Evolutionary conservation across 768 basidiomycete species (phyloP).

Genomic region (Mycena latifolia): DNA sequence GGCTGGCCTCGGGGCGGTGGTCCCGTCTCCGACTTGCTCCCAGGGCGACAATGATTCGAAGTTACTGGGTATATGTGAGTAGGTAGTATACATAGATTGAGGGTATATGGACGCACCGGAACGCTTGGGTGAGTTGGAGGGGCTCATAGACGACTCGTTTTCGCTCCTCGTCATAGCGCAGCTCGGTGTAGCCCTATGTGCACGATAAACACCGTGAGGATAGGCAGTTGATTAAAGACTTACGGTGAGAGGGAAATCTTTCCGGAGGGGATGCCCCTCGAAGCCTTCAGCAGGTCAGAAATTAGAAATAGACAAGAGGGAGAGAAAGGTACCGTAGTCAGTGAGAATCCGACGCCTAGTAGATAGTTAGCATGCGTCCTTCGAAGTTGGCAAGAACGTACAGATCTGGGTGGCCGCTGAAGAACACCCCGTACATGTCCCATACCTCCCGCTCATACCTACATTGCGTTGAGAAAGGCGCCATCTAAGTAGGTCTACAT

Average conservation of each 20-base stretch:
- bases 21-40: constrained; percentile 90
- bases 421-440: constrained; percentile 98
- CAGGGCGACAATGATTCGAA: constrained; percentile 94
- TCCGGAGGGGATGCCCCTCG: constrained; percentile 96
- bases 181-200: constrained; percentile 94
- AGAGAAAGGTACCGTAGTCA: constrained; percentile 81
- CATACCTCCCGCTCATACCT: constrained; percentile 98
- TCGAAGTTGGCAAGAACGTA: constrained; percentile 54
- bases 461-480: constrained; percentile 7
- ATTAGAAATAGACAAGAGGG: constrained; percentile 1
- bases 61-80: constrained; percentile 67
- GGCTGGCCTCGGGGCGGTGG: constrained; percentile 66
- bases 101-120: constrained; percentile 73
- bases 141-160: constrained; percentile 99
- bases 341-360: constrained; percentile 94
- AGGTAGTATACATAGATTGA: not conserved
- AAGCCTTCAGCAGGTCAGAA: constrained; percentile 68
- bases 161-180: constrained; percentile 97
- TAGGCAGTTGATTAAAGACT: constrained; percentile 37
- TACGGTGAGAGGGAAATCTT: constrained; percentile 98
- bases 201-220: constrained; percentile 12
- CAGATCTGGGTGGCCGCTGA: constrained; percentile 96
- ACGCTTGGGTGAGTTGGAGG: constrained; percentile 96
- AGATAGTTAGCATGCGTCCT: constrained; percentile 33
- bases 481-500: not conserved